These are phyloP conservation scores for Macrophomina pseudophaseolina DNA, from an alignment of 2,329 filamentous ascomycete genomes.

Conservation along the genomic window DNA sequence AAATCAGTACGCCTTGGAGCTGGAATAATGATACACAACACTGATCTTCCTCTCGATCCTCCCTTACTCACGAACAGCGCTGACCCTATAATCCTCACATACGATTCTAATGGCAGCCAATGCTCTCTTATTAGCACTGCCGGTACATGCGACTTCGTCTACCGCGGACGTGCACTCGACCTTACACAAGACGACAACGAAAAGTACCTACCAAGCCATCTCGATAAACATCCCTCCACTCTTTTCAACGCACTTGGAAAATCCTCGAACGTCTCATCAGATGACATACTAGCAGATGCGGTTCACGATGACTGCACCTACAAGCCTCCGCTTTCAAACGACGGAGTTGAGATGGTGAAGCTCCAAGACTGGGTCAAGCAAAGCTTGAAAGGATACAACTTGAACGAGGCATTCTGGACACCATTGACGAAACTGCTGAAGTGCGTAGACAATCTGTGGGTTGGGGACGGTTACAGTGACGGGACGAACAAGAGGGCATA, in stretches of 20 bases:
- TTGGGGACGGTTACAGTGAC: neutral
- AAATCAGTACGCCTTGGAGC: too few species aligned
- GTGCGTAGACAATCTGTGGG: neutral
- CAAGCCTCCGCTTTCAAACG: neutral
- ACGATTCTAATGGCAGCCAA: too few species aligned
- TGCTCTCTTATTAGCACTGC: too few species aligned
- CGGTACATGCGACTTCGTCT: too few species aligned
- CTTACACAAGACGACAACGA: neutral
- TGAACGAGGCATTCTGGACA: neutral
- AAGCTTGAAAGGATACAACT: neutral
- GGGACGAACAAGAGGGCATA: neutral
- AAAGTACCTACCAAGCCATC: neutral
- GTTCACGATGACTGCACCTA: neutral
- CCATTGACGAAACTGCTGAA: neutral
- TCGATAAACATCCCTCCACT: neutral
- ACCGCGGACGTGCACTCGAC: too few species aligned
- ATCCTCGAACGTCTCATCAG: neutral
- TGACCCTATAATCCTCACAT: too few species aligned
- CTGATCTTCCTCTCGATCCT: too few species aligned
- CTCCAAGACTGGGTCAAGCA: conserved; percentile 1
- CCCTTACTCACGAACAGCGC: too few species aligned
- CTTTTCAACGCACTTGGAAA: neutral
- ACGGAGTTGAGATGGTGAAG: neutral
- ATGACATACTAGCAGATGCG: neutral
- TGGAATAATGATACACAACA: too few species aligned